A percentile compares a stretch with the other conserved stretches of the same genome.
Conservation (phyloP, 2,329 filamentous ascomycete genomes). For the Paraconiothyrium sp. region DNA sequence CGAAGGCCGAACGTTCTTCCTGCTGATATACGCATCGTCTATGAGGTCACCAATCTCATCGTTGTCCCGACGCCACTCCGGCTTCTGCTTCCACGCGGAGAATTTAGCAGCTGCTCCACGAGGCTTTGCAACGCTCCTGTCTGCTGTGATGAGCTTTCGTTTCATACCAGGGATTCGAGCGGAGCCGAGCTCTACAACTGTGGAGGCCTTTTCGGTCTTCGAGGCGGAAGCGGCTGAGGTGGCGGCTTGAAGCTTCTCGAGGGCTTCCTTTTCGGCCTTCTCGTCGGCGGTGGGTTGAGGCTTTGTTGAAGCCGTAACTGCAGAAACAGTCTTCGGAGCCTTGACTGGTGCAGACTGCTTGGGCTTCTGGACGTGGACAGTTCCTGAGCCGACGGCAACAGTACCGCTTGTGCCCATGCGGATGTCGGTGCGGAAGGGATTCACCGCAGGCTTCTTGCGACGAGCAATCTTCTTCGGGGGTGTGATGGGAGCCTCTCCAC, state of each 20-base stretch:
- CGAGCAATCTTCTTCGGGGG: not conserved
- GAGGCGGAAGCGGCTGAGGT: too few relatives aligned
- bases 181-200: not conserved
- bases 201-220: not conserved
- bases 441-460: not conserved
- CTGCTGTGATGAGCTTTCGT: not conserved
- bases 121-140: not conserved
- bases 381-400: not conserved
- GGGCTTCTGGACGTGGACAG: not conserved
- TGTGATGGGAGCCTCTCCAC: not conserved
- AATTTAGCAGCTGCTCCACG: not conserved
- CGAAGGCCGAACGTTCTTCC: not conserved
- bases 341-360: not conserved
- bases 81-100: not conserved
- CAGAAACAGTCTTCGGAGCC: not conserved
- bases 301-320: not conserved
- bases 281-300: too few relatives aligned
- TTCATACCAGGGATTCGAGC: not conserved
- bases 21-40: not conserved
- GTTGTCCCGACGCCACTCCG: not conserved
- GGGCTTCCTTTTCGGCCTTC: not conserved
- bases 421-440: conserved; percentile 6
- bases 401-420: conserved; percentile 1
- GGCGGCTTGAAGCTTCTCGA: not conserved
- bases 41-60: not conserved